Evolutionary conservation across 225 moss, liverwort and hornwort genomes (phyloP).

Genomic region (Polytrichum commune): DNA sequence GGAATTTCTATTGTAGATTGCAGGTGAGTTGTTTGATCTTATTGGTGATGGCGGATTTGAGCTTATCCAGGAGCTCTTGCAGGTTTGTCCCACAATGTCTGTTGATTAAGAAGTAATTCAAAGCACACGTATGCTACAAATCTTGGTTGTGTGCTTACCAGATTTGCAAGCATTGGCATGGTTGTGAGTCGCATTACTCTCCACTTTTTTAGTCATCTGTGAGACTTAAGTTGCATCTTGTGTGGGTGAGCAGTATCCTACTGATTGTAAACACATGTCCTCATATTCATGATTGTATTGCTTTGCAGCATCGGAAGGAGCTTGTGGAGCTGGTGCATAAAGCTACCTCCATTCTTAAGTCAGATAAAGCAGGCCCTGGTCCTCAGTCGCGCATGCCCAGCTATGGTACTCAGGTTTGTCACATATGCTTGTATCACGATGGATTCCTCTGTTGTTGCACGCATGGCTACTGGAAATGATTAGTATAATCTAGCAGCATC

Average conservation of each 20-base stretch:
- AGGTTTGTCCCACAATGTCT: conserved; percentile 35
- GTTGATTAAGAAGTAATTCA: no score
- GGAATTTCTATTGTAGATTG: conserved; percentile 48
- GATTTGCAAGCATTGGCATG: not conserved
- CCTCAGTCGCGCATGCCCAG: conserved; percentile 92
- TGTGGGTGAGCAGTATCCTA: no score
- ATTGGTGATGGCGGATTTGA: conserved; percentile 96
- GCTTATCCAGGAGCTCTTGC: conserved; percentile 83
- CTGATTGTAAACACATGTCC: no score
- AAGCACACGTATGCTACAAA: no score
- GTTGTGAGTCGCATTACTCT: no score
- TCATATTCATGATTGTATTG: no score
- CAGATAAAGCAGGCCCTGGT: conserved; percentile 67
- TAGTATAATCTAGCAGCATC: no score
- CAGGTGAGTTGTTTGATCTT: conserved; percentile 92
- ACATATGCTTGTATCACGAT: no score
- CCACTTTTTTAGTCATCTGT: no score
- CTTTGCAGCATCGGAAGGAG: conserved; percentile 81
- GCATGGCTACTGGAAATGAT: no score
- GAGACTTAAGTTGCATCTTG: no score
- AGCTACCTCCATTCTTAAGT: conserved; percentile 75
- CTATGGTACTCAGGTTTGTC: conserved; percentile 90
- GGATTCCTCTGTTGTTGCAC: no score
- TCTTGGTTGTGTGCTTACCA: not conserved
- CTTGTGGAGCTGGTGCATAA: conserved; percentile 79